Evolutionary conservation across 371 early-diverging fungal species (phyloP).

Genomic region (Circinella umbellata): DNA sequence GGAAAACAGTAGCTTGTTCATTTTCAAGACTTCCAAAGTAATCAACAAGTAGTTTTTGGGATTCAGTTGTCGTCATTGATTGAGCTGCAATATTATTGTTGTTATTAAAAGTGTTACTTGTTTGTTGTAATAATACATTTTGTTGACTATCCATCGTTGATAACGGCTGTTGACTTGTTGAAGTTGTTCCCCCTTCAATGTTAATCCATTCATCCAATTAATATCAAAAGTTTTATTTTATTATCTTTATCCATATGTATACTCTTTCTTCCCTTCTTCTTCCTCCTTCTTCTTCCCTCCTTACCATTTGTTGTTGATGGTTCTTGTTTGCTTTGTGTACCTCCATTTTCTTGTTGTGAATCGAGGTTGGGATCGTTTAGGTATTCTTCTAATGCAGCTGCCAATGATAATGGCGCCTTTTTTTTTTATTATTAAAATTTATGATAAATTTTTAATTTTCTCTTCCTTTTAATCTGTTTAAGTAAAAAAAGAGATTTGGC

Average conservation of each 20-base stretch:
- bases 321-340: slow-evolving; percentile 4
- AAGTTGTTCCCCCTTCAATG: too few relatives aligned
- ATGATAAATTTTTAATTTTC: too few relatives aligned
- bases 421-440: too few relatives aligned
- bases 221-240: too few relatives aligned
- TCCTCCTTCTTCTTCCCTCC: not conserved
- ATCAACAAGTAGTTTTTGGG: slow-evolving; percentile 57
- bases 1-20: slow-evolving; percentile 53
- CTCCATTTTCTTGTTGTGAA: slow-evolving; percentile 49
- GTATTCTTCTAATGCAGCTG: slow-evolving; percentile 87
- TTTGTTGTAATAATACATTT: slow-evolving; percentile 18
- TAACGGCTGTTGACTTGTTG: too few relatives aligned
- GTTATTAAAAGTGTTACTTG: slow-evolving; percentile 12
- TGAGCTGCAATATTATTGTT: slow-evolving; percentile 28
- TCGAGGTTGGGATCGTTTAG: slow-evolving; percentile 76
- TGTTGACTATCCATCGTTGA: not conserved
- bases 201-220: too few relatives aligned
- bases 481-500: slow-evolving; percentile 9
- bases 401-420: slow-evolving; percentile 29
- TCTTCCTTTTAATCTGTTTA: not conserved
- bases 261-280: too few relatives aligned
- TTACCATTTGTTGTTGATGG: not conserved
- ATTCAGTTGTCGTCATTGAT: slow-evolving; percentile 29
- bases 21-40: slow-evolving; percentile 78
- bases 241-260: not conserved